These are phyloP conservation scores for Funneliformis geosporum DNA, from an alignment of 192 early-diverging fungal genomes.

Conservation along the genomic window DNA sequence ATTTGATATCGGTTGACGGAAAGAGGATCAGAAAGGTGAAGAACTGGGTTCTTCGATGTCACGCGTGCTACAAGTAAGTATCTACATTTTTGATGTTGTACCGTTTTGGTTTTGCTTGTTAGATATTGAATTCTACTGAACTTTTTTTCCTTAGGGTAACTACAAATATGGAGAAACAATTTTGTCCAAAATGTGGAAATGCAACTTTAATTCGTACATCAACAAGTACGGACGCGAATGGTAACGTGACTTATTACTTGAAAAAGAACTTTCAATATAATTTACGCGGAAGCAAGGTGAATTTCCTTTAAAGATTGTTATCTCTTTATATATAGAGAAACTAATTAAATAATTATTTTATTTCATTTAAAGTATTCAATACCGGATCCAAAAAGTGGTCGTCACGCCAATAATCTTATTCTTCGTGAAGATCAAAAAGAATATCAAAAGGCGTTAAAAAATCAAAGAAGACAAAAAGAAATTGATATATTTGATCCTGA, in stretches of 20 bases:
- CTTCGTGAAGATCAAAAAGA: slow-evolving; percentile 92
- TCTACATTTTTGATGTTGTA: neutral
- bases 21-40: slow-evolving; percentile 72
- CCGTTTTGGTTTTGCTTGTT: neutral
- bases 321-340: neutral
- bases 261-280: slow-evolving; percentile 92
- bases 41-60: slow-evolving; percentile 91
- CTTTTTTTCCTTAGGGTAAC: slow-evolving; percentile 57
- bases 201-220: slow-evolving; percentile 84
- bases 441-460: slow-evolving; percentile 64
- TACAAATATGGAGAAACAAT: slow-evolving; percentile 83
- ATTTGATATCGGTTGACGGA: slow-evolving; percentile 83
- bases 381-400: slow-evolving; percentile 80
- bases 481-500: slow-evolving; percentile 71
- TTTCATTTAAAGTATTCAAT: slow-evolving; percentile 67
- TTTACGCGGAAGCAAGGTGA: slow-evolving; percentile 81
- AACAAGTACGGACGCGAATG: slow-evolving; percentile 75
- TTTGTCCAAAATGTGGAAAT: slow-evolving; percentile 92
- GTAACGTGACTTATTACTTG: slow-evolving; percentile 78
- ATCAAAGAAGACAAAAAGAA: slow-evolving; percentile 51
- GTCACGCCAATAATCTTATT: slow-evolving; percentile 71
- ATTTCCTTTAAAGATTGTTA: neutral
- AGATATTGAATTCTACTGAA: neutral
- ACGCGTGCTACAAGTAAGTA: slow-evolving; percentile 84
- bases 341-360: neutral